phyloP scores from a whole-genome alignment of 2,329 filamentous ascomycete genomes.

The Penicillium sp. region DNA sequence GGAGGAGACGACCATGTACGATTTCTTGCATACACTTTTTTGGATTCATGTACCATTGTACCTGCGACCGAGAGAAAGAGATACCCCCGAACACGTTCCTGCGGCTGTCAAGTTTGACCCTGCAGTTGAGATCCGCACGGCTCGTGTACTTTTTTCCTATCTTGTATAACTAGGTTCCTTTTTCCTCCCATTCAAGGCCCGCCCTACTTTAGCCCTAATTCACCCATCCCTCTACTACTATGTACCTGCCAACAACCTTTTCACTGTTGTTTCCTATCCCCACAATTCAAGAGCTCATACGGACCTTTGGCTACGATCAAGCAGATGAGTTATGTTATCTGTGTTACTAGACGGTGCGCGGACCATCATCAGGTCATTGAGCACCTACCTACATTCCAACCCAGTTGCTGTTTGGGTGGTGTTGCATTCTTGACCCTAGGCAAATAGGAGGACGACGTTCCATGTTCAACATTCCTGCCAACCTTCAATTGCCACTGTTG shows the following conservation, averaged over 20 bases:
- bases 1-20: slow-evolving; percentile 27
- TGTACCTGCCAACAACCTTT: slow-evolving; percentile 19
- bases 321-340: slow-evolving; percentile 20
- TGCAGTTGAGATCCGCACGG: slow-evolving; percentile 25
- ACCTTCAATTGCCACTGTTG: slow-evolving; percentile 33
- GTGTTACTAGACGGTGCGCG: slow-evolving; percentile 8
- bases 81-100: slow-evolving; percentile 41
- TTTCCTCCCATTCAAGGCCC: slow-evolving; percentile 14
- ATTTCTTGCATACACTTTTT: slow-evolving; percentile 28
- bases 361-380: slow-evolving; percentile 14
- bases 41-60: slow-evolving; percentile 18
- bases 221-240: slow-evolving; percentile 20
- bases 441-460: slow-evolving; percentile 26
- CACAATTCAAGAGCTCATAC: slow-evolving; percentile 10
- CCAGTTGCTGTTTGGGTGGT: slow-evolving; percentile 28
- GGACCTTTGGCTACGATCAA: slow-evolving; percentile 7
- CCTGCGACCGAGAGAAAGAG: slow-evolving; percentile 22
- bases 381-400: slow-evolving; percentile 37
- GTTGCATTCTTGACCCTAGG: slow-evolving; percentile 34
- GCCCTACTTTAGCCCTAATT: slow-evolving; percentile 21
- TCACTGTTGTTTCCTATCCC: slow-evolving; percentile 12
- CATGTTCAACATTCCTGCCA: slow-evolving; percentile 35
- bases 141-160: slow-evolving; percentile 29
- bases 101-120: slow-evolving; percentile 29
- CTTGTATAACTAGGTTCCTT: slow-evolving; percentile 2